These are phyloP conservation scores for Fusarium sp. DNA, from an alignment of 2,329 filamentous ascomycete genomes.

Conservation along the genomic window DNA sequence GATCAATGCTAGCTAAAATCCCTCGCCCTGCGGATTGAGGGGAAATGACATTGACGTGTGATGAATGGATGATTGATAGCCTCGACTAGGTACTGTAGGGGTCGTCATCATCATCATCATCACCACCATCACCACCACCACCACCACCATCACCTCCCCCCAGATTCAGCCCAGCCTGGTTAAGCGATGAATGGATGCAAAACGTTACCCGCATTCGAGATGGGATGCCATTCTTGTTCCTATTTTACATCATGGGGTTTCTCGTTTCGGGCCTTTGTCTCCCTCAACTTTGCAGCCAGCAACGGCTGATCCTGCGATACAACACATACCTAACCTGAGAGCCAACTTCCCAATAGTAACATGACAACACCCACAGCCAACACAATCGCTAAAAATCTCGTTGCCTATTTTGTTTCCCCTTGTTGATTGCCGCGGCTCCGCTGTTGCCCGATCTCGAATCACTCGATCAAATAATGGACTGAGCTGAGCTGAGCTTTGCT, in stretches of 20 bases:
- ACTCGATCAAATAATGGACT: slow-evolving; percentile 1
- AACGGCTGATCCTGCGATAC: slow-evolving; percentile 7
- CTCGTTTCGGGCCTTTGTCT: slow-evolving; percentile 27
- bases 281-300: slow-evolving; percentile 10
- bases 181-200: background rate
- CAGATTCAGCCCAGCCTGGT: background rate
- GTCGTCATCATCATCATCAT: slow-evolving; percentile 20
- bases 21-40: slow-evolving; percentile 31
- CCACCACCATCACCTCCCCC: background rate
- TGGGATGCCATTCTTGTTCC: slow-evolving; percentile 1
- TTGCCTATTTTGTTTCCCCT: slow-evolving; percentile 34
- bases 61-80: slow-evolving; percentile 26
- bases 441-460: slow-evolving; percentile 14
- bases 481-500: background rate
- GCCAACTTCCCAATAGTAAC: background rate
- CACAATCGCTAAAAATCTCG: slow-evolving; percentile 15
- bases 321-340: slow-evolving; percentile 9
- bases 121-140: background rate
- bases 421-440: slow-evolving; percentile 31
- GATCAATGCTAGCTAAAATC: slow-evolving; percentile 15
- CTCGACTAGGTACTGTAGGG: slow-evolving; percentile 4
- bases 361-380: slow-evolving; percentile 13
- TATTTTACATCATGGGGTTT: slow-evolving; percentile 3
- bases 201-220: slow-evolving; percentile 3
- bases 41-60: slow-evolving; percentile 32